Evolutionary conservation across 2,329 filamentous ascomycete species (phyloP), one percentile per base, ranked within the genome.

Genomic region (Aureobasidium melanogenum): DNA sequence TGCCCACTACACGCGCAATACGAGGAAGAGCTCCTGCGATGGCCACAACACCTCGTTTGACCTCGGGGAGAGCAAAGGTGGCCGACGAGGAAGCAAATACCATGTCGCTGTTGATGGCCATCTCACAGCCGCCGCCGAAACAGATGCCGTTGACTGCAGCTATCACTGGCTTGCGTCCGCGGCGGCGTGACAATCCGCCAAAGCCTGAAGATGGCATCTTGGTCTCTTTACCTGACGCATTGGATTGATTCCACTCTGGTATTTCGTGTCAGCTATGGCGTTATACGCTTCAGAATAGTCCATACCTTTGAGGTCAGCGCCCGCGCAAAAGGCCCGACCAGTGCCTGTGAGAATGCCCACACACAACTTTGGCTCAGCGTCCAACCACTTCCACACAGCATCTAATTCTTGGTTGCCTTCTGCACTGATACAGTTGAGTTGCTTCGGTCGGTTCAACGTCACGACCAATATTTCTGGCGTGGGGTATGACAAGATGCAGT

Each of bases 51-150:
- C 88, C 88, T 58, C 85, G 80, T 64, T 82, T 84, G 1, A 87
- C 86, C 73, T 91, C 89, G 0, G 89, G 88, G 7, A 92, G 77
- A 1, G 80, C 83, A 69, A 93, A 91, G 28, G 73, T 75, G 0
- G 88, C 87, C 14, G 71, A 68, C 3, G 74, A 70, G 2, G 79
- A 75, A 3, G 88, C 87, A 34, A 92, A 72, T 2, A 91, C 80
- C 61, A 93, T 75, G 75, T 94, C 89, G 64, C 82, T 83, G 73
- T 91, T 90, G 52, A 88, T 76, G 14, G 84, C 80, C 75, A 91
- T 89, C 76, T 93, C 89, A 73, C 88, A 86, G 1, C 88, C 89
- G 58, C 88, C 89, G 38, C 89, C 89, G 48, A 89, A 80, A 62
- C 87, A 88, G 19, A 88, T 76, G 7, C 89, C 89, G 69, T 91